A percentile compares a stretch with the other conserved stretches of the same genome.
These are phyloP conservation scores for Wakefieldia striispora DNA, from an alignment of 768 basidiomycete genomes.

Conservation along the genomic window DNA sequence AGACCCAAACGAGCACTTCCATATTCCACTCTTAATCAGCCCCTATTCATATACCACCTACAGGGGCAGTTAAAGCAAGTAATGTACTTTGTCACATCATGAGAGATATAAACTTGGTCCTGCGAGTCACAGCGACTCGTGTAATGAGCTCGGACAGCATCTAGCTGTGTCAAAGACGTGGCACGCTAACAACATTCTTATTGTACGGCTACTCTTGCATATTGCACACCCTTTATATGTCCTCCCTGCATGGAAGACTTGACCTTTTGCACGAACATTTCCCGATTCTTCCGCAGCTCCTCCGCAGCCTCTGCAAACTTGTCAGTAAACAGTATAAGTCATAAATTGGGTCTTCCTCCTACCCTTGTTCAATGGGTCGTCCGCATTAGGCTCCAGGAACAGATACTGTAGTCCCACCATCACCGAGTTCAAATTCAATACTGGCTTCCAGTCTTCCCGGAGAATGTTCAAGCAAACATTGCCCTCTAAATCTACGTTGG, in stretches of 20 bases:
- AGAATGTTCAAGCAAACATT: slow-evolving; percentile 99
- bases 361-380: slow-evolving; percentile 99
- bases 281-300: slow-evolving; percentile 87
- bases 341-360: slow-evolving; percentile 20
- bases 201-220: slow-evolving; percentile 67
- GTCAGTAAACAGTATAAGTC: slow-evolving; percentile 8
- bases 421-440: slow-evolving; percentile 94
- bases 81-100: too few relatives aligned
- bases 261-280: slow-evolving; percentile 82
- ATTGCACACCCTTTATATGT: slow-evolving; percentile 72
- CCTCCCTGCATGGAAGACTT: slow-evolving; percentile 84
- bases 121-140: too few relatives aligned
- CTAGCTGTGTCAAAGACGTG: slow-evolving; percentile 3
- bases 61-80: slow-evolving; percentile 64
- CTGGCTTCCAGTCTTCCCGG: slow-evolving; percentile 99
- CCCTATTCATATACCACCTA: slow-evolving; percentile 93
- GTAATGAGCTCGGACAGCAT: background rate
- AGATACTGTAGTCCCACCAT: slow-evolving; percentile 99
- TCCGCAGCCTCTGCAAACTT: slow-evolving; percentile 80
- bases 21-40: slow-evolving; percentile 89
- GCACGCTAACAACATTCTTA: slow-evolving; percentile 16
- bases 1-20: slow-evolving; percentile 79
- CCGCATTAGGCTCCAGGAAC: slow-evolving; percentile 97
- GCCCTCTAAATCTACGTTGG: slow-evolving; percentile 96
- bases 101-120: background rate